Evolutionary conservation across 495 filamentous ascomycete genomes (phyloP), one percentile per base, ranked within the genome.

Genomic region (Podospora pseudocomata): DNA sequence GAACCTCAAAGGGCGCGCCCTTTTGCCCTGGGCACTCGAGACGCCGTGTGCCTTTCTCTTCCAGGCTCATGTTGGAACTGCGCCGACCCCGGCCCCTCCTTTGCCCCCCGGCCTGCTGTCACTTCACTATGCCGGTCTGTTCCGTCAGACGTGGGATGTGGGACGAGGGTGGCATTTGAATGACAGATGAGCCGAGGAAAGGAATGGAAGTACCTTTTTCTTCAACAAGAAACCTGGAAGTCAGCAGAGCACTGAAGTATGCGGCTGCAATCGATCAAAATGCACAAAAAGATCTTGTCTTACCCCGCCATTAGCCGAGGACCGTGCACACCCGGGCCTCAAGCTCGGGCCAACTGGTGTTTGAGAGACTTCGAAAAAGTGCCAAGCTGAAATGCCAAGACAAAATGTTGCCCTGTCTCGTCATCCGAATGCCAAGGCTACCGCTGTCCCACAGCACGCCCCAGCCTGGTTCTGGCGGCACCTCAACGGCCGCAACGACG

Each of bases 301-400:
- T 58, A 58, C 53, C 54, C 67, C 65, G 65, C 65, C 20, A 62
- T 63, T 55, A 67, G 16, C 65, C 58, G 58, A 15, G 44, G 55
- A 4, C 23, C 18, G 34, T 28, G 28, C 18, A 11, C 28, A 49
- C 39, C 39, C n/a, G 6, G n/a, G 39, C 16, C n/a, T 1, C 49
- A 28, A 69, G 68, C 68, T 66, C 66, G 63, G 68, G 59, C 68
- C 68, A 69, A 18, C 55, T 9, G 9, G 20, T 49, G 30, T 49
- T 49, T 13, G 15, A 18, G 9, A 11, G 13, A 0, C 39, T 16
- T 49, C 9, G 13, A 49, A 11, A 0, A 2, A 56, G 26, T 30
- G 60, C 59, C 66, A 67, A 67, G 57, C 27, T 16, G 39, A 7
- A 32, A 32, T 32, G 30, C 30, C 30, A 32, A 32, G 30, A 7